Evolutionary conservation across 2,329 filamentous ascomycete species (phyloP), one percentile per base, ranked within the genome.

Genomic region (Alternaria infectoria): DNA sequence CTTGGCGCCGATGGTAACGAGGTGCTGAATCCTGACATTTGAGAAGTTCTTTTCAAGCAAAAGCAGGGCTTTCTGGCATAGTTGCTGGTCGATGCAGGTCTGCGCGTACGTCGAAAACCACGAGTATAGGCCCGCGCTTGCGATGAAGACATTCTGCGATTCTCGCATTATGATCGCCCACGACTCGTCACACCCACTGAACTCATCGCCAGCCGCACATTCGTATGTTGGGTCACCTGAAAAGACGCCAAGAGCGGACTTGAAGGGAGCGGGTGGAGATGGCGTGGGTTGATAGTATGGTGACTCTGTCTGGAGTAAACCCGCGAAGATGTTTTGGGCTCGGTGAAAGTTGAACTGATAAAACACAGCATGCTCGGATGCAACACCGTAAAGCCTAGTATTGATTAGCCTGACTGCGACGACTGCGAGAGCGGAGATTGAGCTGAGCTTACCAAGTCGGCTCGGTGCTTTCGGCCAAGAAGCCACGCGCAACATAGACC

Each of bases 271-370:
- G 19, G 45, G 45, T 49, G 23, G 45, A n/a, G 23, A 5, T n/a
- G 61, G 52, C 8, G 26, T 36, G 8, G 30, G 45, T 17, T 57
- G 46, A 10, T 50, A 61, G 84, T 88, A 87, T n/a, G 93, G 91
- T 6, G 93, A 96, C 82, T 97, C 93, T 6, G 91, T 91, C 83
- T 97, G 93, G 72, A 96, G 92, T 47, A 91, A 81, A 6, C 87
- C 89, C 84, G 95, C 89, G 82, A 90, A 96, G 65, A 96, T 86
- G 76, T 93, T 91, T 73, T 88, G 84, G 6, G 93, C 91, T 64
- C 89, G 89, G 76, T 85, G 82, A 72, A 97, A 82, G 80, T 96
- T 91, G 83, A 96, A 97, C 84, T 97, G 95, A 81, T 88, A 89
- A 8, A 88, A 76, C 68, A 83, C 81, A 71, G 80, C 81, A 75